Conservation (phyloP, 2,329 filamentous ascomycete genomes). For the Pestalotiopsis sp. region DNA sequence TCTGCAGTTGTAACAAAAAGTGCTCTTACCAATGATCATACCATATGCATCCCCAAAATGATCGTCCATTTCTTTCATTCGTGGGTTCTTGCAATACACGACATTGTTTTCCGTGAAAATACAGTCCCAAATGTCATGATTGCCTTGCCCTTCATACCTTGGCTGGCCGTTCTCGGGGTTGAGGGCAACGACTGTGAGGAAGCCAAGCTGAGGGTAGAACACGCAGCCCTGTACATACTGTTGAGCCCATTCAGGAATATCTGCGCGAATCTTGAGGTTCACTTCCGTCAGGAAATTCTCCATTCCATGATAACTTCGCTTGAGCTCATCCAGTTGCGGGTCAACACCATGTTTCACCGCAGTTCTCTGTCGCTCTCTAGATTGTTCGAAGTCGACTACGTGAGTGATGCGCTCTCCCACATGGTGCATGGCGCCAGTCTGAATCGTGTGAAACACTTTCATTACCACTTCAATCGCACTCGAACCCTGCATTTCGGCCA, state of each 20-base stretch:
- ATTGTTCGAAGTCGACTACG: slow-evolving; percentile 80
- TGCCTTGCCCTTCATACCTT: slow-evolving; percentile 64
- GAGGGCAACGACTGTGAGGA: slow-evolving; percentile 74
- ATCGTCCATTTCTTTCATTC: slow-evolving; percentile 80
- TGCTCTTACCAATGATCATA: slow-evolving; percentile 71
- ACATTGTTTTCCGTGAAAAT: slow-evolving; percentile 73
- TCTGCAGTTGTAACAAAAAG: background rate
- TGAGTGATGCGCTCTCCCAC: slow-evolving; percentile 73
- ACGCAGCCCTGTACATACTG: slow-evolving; percentile 72
- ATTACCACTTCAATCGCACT: slow-evolving; percentile 53
- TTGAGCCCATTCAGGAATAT: slow-evolving; percentile 62
- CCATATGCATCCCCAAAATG: slow-evolving; percentile 85
- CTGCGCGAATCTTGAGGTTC: slow-evolving; percentile 62
- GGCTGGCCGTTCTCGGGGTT: slow-evolving; percentile 61
- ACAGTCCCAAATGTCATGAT: slow-evolving; percentile 70
- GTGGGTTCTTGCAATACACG: slow-evolving; percentile 83
- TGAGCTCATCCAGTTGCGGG: slow-evolving; percentile 74
- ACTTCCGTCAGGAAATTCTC: slow-evolving; percentile 72
- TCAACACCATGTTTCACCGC: slow-evolving; percentile 76
- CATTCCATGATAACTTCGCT: slow-evolving; percentile 77
- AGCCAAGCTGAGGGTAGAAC: slow-evolving; percentile 90
- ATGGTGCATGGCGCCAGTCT: slow-evolving; percentile 59
- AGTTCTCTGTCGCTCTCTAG: slow-evolving; percentile 70
- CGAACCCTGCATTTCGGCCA: slow-evolving; percentile 59
- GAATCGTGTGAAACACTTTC: slow-evolving; percentile 64